Conservation (phyloP, 306 rosid genomes). For the Ammopiptanthus mongolicus region DNA sequence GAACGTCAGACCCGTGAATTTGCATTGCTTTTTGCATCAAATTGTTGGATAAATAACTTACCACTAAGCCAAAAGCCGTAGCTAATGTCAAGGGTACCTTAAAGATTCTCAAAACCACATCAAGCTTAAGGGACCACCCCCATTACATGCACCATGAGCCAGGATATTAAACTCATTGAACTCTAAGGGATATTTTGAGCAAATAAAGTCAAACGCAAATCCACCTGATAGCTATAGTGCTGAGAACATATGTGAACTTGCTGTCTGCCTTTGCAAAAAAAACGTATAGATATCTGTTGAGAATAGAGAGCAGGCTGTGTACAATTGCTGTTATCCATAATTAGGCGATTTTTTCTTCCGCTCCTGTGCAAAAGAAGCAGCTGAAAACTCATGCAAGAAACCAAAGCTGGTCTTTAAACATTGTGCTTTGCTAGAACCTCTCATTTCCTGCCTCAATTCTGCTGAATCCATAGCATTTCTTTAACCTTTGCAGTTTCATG, state of each 20-base stretch:
- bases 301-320: neutral
- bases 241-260: neutral
- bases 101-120: too few species aligned
- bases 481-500: conserved; percentile 41
- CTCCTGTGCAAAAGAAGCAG: neutral
- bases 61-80: too few species aligned
- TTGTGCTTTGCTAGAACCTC: conserved; percentile 8
- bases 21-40: neutral
- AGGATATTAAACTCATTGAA: too few species aligned
- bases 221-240: neutral
- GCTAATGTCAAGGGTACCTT: too few species aligned
- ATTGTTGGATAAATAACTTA: too few species aligned
- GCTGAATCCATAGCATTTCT: conserved; percentile 54
- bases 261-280: neutral
- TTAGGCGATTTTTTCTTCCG: neutral
- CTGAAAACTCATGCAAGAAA: neutral
- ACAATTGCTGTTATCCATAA: too few species aligned
- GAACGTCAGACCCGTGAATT: neutral
- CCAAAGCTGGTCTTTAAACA: neutral
- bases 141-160: too few species aligned
- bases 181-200: neutral
- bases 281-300: neutral
- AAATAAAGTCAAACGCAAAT: neutral
- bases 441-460: conserved; percentile 31
- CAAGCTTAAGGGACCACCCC: too few species aligned